Conservation (phyloP, 345 rosid species). For the Aegle marmelos region DNA sequence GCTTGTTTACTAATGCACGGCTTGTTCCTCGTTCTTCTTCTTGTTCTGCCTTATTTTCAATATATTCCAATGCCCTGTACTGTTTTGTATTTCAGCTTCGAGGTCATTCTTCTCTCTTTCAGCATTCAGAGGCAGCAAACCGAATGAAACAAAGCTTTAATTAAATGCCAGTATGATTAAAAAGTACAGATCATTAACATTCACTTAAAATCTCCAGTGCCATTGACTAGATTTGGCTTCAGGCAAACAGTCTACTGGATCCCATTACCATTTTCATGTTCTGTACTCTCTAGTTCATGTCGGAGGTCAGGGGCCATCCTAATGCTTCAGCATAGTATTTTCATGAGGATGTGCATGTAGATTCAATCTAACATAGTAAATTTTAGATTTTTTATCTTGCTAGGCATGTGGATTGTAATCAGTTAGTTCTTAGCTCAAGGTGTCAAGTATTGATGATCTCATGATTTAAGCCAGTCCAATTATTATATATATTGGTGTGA, state of each 20-base stretch:
- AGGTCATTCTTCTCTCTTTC: slow-evolving; percentile 79
- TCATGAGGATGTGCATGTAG: slow-evolving; percentile 3
- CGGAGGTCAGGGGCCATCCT: neutral
- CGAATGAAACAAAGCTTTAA: slow-evolving; percentile 47
- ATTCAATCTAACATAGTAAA: neutral
- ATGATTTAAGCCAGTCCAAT: neutral
- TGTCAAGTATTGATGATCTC: slow-evolving; percentile 4
- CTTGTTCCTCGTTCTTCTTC: neutral
- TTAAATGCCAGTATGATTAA: slow-evolving; percentile 10
- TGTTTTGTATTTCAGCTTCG: slow-evolving; percentile 36
- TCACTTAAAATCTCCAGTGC: neutral
- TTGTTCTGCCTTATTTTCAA: slow-evolving; percentile 4
- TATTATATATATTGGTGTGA: neutral
- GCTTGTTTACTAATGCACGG: neutral
- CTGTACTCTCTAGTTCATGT: neutral
- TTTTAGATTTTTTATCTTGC: neutral
- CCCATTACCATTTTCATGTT: neutral
- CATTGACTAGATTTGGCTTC: slow-evolving; percentile 4
- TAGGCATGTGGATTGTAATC: neutral
- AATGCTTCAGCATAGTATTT: neutral
- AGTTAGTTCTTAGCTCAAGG: neutral
- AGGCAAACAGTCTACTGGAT: slow-evolving; percentile 9
- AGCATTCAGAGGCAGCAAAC: slow-evolving; percentile 61
- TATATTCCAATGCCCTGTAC: neutral
- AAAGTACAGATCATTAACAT: slow-evolving; percentile 5